Evolutionary conservation across 768 basidiomycete genomes (phyloP).

Genomic region (Lactifluus pinguis): DNA sequence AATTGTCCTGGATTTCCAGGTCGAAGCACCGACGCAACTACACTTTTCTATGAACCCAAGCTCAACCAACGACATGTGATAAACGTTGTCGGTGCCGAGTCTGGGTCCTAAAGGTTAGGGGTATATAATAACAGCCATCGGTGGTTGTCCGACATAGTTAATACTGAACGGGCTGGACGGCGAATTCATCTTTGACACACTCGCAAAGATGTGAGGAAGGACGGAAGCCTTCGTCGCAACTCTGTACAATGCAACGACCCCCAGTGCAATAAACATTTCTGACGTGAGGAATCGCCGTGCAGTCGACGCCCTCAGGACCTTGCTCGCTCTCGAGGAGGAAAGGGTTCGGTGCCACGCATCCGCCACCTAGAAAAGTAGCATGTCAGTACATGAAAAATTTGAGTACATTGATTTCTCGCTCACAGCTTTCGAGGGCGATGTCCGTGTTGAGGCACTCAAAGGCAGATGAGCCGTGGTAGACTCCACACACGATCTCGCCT

Average conservation of each 20-base stretch:
- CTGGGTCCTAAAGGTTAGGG: no score
- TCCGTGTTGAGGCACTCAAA: conserved; percentile 35
- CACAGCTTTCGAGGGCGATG: conserved; percentile 33
- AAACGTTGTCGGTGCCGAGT: not conserved
- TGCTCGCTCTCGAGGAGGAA: conserved; percentile 16
- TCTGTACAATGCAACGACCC: conserved; percentile 7
- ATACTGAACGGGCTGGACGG: not conserved
- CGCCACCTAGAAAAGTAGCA: conserved; percentile 27
- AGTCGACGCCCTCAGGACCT: conserved; percentile 13
- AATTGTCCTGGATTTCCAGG: not conserved
- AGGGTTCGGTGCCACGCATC: conserved; percentile 31
- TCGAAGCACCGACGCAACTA: not conserved
- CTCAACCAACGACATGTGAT: not conserved
- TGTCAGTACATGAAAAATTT: not conserved
- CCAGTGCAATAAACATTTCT: conserved; percentile 6
- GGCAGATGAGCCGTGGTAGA: conserved; percentile 26
- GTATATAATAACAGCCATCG: no score
- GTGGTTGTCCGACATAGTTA: no score
- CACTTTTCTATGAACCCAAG: not conserved
- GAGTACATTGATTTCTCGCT: conserved; percentile 16
- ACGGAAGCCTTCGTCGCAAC: not conserved
- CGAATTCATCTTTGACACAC: not conserved
- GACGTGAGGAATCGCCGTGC: conserved; percentile 14
- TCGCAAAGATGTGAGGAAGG: not conserved
- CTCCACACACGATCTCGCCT: conserved; percentile 31